Evolutionary conservation across 495 filamentous ascomycete species (phyloP).

Genomic region (Parathielavia appendiculata): DNA sequence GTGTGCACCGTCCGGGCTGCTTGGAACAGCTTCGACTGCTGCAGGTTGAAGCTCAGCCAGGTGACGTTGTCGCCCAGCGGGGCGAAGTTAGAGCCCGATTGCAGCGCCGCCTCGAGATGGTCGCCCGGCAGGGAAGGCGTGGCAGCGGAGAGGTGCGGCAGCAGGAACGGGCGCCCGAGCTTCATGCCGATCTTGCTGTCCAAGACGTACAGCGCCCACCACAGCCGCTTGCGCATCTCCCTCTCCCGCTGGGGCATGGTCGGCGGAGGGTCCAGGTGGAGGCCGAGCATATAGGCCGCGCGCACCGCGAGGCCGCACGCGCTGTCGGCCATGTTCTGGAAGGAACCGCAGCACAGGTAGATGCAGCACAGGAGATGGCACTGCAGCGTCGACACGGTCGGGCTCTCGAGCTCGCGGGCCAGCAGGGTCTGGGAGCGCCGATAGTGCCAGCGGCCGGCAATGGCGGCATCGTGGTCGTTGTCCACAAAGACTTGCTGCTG

Average conservation of each 20-base stretch:
- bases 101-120: not conserved
- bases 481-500: not conserved
- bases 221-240: constrained; percentile 4
- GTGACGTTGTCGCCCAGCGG: constrained; percentile 4
- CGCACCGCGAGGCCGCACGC: constrained; percentile 2
- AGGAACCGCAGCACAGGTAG: constrained; percentile 1
- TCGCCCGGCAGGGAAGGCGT: constrained; percentile 1
- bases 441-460: constrained; percentile 3
- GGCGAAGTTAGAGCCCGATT: constrained; percentile 1
- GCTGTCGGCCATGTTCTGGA: constrained; percentile 5
- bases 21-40: constrained; percentile 1
- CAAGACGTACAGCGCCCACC: constrained; percentile 4
- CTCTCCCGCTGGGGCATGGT: constrained; percentile 4
- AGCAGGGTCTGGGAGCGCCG: constrained; percentile 3
- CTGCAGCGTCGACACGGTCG: constrained; percentile 2
- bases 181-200: constrained; percentile 8
- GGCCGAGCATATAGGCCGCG: constrained; percentile 1
- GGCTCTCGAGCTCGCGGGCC: constrained; percentile 3
- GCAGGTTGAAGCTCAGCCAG: constrained; percentile 2
- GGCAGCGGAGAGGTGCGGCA: not conserved
- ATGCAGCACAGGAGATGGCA: constrained; percentile 4
- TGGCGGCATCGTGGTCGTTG: constrained; percentile 2
- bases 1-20: not conserved
- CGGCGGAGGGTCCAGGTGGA: not conserved
- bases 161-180: not conserved